Conservation (phyloP, 2,329 filamentous ascomycete species). For the Hypomyces perniciosus region DNA sequence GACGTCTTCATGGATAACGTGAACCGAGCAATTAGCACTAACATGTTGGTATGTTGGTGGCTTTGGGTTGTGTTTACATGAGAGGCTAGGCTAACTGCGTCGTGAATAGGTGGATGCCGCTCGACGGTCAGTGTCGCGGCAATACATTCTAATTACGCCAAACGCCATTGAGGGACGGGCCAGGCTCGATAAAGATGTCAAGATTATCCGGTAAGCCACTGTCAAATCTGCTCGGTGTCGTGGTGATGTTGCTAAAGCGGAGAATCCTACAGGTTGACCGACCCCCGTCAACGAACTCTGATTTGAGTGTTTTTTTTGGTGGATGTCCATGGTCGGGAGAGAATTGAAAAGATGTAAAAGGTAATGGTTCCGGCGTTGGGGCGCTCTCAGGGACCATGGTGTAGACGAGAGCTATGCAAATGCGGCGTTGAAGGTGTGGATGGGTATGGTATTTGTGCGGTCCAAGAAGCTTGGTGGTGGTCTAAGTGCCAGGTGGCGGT, state of each 20-base stretch:
- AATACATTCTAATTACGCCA: constrained; percentile 95
- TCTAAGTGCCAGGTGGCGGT: constrained; percentile 1
- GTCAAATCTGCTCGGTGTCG: no score
- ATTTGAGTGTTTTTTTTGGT: constrained; percentile 13
- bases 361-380: neutral
- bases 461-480: neutral
- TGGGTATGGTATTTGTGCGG: no score
- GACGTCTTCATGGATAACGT: constrained; percentile 99
- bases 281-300: constrained; percentile 52
- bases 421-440: neutral
- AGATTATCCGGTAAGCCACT: constrained; percentile 58
- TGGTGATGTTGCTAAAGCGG: constrained; percentile 19
- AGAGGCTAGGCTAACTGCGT: constrained; percentile 6
- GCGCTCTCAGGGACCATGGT: neutral
- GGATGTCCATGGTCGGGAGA: neutral
- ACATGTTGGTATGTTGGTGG: constrained; percentile 67
- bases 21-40: constrained; percentile 87
- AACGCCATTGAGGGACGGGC: constrained; percentile 66
- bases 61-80: neutral
- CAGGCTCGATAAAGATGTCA: constrained; percentile 62
- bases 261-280: constrained; percentile 40
- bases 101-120: constrained; percentile 68
- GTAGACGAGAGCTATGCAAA: neutral
- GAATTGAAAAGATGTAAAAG: neutral
- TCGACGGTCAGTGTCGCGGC: constrained; percentile 76